Percentiles rank a stretch among this genome's conserved stretches.
Conservation (phyloP, 169 alveolate species). For the Perkinsus olseni region DNA sequence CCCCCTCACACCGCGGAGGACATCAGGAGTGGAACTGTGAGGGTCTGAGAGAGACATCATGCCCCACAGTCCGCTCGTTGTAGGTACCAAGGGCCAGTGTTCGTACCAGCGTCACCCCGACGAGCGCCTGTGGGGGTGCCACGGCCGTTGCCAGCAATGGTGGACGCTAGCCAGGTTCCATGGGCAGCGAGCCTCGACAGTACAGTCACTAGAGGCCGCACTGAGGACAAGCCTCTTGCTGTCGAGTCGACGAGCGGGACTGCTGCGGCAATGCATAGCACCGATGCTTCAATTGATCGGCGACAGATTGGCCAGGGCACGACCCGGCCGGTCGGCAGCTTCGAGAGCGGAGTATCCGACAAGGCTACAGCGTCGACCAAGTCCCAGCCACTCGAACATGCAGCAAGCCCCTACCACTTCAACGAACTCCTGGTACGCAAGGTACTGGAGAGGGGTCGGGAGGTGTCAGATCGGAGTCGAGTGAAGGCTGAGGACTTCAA, state of each 20-base stretch:
- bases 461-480: background rate
- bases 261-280: too few species aligned
- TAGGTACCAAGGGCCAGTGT: background rate
- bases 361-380: background rate
- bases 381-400: background rate
- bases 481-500: background rate
- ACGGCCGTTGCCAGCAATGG: background rate
- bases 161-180: background rate
- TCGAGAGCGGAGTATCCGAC: too few species aligned
- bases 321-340: too few species aligned
- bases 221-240: too few species aligned
- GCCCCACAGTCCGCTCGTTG: background rate
- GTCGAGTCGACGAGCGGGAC: too few species aligned
- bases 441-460: background rate
- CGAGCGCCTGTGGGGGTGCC: background rate
- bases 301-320: too few species aligned
- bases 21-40: background rate
- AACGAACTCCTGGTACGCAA: background rate
- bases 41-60: background rate
- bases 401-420: background rate
- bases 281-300: too few species aligned
- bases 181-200: background rate
- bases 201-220: background rate
- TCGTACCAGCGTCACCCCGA: background rate
- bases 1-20: background rate